These are phyloP conservation scores for Beauveria pseudobassiana DNA, from an alignment of 2,329 filamentous ascomycete species.

Conservation along the genomic window DNA sequence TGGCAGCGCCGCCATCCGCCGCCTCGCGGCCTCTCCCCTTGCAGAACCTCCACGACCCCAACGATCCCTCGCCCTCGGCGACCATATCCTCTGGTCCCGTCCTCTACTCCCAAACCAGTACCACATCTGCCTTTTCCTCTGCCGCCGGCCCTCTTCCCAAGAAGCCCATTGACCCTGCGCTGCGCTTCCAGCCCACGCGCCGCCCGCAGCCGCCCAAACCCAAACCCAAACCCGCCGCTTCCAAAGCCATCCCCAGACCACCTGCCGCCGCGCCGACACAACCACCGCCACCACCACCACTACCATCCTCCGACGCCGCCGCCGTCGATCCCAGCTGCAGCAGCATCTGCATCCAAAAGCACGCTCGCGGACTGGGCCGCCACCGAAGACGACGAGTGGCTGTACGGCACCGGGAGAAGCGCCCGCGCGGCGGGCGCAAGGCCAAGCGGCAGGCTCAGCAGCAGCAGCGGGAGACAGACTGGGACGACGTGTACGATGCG, in stretches of 20 bases:
- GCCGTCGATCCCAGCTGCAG: constrained; percentile 28
- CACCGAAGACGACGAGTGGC: constrained; percentile 73
- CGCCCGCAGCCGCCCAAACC: constrained; percentile 49
- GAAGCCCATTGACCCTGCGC: constrained; percentile 52
- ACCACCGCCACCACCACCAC: constrained; percentile 20
- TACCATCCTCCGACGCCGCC: constrained; percentile 29
- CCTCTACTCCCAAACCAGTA: constrained; percentile 43
- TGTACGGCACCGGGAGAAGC: constrained; percentile 58
- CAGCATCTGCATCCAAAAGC: constrained; percentile 46
- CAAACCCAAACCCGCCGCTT: constrained; percentile 53
- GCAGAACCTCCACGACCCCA: constrained; percentile 70
- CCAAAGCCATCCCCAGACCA: constrained; percentile 32
- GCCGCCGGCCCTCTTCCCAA: constrained; percentile 45
- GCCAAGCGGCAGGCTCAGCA: constrained; percentile 55
- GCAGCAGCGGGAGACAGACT: constrained; percentile 58
- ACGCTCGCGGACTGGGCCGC: constrained; percentile 76
- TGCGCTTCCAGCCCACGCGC: constrained; percentile 83
- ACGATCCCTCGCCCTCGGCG: constrained; percentile 35
- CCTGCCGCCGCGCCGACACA: constrained; percentile 17
- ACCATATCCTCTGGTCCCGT: constrained; percentile 75
- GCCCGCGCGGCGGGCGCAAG: constrained; percentile 69
- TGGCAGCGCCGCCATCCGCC: constrained; percentile 31
- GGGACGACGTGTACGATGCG: constrained; percentile 89
- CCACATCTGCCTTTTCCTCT: constrained; percentile 39
- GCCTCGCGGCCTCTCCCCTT: constrained; percentile 59